Conservation (phyloP, 805 yeast genomes). For the Dipodascus geniculatus region DNA sequence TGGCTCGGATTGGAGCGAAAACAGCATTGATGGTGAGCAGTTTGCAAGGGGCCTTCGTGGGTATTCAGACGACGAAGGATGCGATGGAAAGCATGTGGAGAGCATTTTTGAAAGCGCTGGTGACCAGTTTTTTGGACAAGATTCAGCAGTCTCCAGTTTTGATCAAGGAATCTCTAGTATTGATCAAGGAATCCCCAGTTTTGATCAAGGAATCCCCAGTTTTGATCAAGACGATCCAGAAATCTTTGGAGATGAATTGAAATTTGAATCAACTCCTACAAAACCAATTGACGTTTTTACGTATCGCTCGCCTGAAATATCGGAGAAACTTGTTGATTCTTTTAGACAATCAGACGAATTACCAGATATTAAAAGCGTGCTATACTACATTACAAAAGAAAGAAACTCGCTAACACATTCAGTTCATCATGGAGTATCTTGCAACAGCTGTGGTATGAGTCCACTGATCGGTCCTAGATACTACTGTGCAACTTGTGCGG, state of each 20-base stretch:
- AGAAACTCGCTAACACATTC: constrained; percentile 13
- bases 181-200: too few relatives aligned
- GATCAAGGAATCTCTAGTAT: too few relatives aligned
- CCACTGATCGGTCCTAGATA: constrained; percentile 38
- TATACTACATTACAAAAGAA: constrained; percentile 17
- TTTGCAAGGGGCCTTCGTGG: too few relatives aligned
- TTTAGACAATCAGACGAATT: neutral
- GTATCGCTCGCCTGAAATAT: neutral
- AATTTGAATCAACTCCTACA: constrained; percentile 18
- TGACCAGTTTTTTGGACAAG: neutral
- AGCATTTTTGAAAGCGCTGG: neutral
- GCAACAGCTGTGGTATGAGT: constrained; percentile 19
- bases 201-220: neutral
- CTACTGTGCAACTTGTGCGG: constrained; percentile 39
- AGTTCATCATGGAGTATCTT: constrained; percentile 24
- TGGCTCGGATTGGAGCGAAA: too few relatives aligned
- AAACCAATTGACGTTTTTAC: constrained; percentile 1
- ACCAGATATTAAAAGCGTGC: constrained; percentile 13
- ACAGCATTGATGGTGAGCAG: too few relatives aligned
- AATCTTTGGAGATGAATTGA: constrained; percentile 5
- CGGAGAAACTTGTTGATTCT: neutral
- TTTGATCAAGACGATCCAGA: neutral
- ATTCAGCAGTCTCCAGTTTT: too few relatives aligned
- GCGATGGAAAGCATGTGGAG: too few relatives aligned
- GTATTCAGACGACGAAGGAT: too few relatives aligned